Base-by-base conservation (phyloP, 257 asterid genomes). In the Solanum gracilifrons region DNA sequence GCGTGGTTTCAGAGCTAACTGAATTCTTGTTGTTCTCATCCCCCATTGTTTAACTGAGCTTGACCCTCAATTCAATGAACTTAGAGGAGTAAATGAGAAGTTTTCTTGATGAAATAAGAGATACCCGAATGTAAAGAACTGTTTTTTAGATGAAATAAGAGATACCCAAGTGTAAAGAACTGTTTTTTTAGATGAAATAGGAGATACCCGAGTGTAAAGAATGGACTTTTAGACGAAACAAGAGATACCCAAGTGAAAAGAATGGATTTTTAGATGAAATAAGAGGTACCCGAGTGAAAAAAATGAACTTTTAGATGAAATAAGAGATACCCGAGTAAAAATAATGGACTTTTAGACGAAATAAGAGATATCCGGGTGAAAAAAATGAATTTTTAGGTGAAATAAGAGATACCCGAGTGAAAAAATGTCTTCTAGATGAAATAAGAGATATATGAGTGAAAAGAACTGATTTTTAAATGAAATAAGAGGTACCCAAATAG, bases 21-120 rank as follows among this genome's bases (percentile, higher is more conserved):
- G 41, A 73, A 35, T 18, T 79, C 83, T 13, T 71, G 43, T 41
- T 71, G 23, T 20, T n/a, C 55, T 69, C 84, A 69, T 84, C 86
- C 82, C 58, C 88, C 91, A 89, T 90, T 62, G 15, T 32, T 71
- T 27, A 68, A 85, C 21, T 33, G 15, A 32, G 20, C 74, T 29
- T 64, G n/a, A n/a, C 36, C 64, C 48, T 25, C 15, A 39, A 87
- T 39, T 27, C 41, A 76, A 80, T 35, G 15, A 51, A 7, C 29
- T 86, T 18, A 5, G 32, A 71, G 4, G 32, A 48, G 68, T 48
- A 55, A 10, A 4, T 71, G 13, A 71, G 41, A 21, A 36, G 3
- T 25, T 58, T 35, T 11, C 46, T 41, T 41, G 15, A 72, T 33
- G n/a, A 71, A 31, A 33, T 18, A 36, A 51, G 37, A 15, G 76